Evolutionary conservation across 768 basidiomycete genomes (phyloP).

Genomic region (Leccinum barrowsii): DNA sequence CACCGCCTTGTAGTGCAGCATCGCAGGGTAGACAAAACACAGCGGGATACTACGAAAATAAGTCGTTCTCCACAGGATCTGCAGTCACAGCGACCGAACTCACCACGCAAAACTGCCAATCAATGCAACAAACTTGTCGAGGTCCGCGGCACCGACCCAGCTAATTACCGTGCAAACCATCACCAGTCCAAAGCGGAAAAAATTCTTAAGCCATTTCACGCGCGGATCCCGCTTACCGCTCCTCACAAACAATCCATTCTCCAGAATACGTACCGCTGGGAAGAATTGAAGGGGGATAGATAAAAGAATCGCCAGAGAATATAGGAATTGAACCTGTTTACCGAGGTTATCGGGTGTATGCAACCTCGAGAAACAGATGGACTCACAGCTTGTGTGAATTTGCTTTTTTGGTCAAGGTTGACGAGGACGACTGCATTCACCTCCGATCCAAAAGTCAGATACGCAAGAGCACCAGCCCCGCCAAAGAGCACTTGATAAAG

Average conservation of each 20-base stretch:
- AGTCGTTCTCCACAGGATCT: constrained; percentile 10
- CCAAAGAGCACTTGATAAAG: constrained; percentile 67
- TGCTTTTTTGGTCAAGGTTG: constrained; percentile 81
- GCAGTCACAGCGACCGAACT: constrained; percentile 22
- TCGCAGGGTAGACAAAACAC: constrained; percentile 90
- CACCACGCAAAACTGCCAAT: constrained; percentile 94
- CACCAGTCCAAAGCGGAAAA: constrained; percentile 74
- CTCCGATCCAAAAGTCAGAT: constrained; percentile 81
- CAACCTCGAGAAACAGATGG: constrained; percentile 19
- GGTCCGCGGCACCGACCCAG: constrained; percentile 78
- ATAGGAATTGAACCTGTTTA: constrained; percentile 71
- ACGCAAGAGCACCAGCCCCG: constrained; percentile 82
- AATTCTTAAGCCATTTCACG: constrained; percentile 97
- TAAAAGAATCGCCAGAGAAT: constrained; percentile 88
- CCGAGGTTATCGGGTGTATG: neutral
- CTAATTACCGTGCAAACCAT: constrained; percentile 79
- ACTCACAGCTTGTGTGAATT: constrained; percentile 83
- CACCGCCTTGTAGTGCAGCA: constrained; percentile 88
- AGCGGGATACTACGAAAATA: constrained; percentile 68
- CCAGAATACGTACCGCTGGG: constrained; percentile 96
- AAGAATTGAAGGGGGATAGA: constrained; percentile 95
- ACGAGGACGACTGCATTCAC: constrained; percentile 93
- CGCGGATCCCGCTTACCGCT: constrained; percentile 78
- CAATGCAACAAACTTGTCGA: constrained; percentile 95
- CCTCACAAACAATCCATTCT: constrained; percentile 87